phyloP scores from a whole-genome alignment of 2,329 filamentous ascomycete genomes.

The Cladosporium velox region DNA sequence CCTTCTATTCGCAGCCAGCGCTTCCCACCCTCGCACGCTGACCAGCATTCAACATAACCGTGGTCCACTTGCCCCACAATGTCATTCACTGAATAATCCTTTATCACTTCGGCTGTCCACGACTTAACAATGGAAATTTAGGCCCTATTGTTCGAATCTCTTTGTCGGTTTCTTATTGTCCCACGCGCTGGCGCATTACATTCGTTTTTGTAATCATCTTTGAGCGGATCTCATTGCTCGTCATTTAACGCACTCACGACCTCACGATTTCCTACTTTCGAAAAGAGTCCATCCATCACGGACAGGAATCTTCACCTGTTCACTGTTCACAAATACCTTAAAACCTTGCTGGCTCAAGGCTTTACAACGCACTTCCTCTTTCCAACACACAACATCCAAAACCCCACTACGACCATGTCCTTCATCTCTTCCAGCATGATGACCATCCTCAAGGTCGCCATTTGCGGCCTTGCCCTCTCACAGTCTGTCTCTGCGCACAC shows the following conservation, averaged over 20 bases:
- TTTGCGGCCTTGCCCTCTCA: background rate
- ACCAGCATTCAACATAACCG: background rate
- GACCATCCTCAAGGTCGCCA: background rate
- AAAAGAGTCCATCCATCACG: background rate
- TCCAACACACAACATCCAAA: background rate
- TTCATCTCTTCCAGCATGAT: background rate
- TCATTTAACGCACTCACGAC: slow-evolving; percentile 11
- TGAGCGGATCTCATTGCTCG: background rate
- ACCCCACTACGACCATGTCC: background rate
- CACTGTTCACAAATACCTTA: background rate
- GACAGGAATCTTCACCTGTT: background rate
- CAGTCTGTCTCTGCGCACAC: slow-evolving; percentile 61
- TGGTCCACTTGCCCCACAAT: slow-evolving; percentile 9
- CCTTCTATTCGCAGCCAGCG: slow-evolving; percentile 15
- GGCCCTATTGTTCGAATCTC: slow-evolving; percentile 10
- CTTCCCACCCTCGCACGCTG: background rate
- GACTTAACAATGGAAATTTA: slow-evolving; percentile 15
- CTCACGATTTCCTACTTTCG: background rate
- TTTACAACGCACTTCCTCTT: background rate
- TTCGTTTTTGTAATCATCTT: slow-evolving; percentile 15
- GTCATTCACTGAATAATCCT: slow-evolving; percentile 11
- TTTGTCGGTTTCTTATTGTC: slow-evolving; percentile 18
- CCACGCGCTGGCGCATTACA: slow-evolving; percentile 20
- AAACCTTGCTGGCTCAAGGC: slow-evolving; percentile 18
- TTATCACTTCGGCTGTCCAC: background rate